Base-by-base conservation (phyloP, 2,329 filamentous ascomycete genomes). In the Fusarium longipes region DNA sequence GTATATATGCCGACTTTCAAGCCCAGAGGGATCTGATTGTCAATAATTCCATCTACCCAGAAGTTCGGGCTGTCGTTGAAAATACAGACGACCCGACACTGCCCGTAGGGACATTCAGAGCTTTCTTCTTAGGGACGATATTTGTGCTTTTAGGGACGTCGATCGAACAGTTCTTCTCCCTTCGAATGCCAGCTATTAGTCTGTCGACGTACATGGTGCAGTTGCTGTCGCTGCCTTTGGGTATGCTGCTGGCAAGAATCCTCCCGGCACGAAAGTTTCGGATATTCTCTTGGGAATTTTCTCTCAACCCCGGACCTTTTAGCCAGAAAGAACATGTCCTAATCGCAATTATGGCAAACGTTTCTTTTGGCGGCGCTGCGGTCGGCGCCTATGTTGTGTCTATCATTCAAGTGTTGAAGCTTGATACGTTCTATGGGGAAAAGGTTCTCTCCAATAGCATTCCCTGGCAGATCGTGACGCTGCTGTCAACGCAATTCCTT, bases 311-410 rank as follows among this genome's bases (percentile, higher is more conserved):
- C 0, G 82, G 83, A 0, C 79, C 79, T 0, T 87, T 87, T 70
- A 83, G 79, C 57, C 81, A 82, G 57, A 87, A 87, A 65, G 84
- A 87, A 67, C 84, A 87, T 67, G 80, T 84, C 68, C 73, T 87
- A 6, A 82, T 86, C 44, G 81, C 81, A n/a, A 82, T 85, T 60
- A 85, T 85, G 82, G 83, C 87, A 30, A 87, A 87, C 70, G 83
- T 83, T 0, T 78, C 80, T 1, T 81, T 77, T 44, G 66, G 57
- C 2, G 68, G 71, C 1, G 56, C 57, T 45, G 48, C 60, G 39
- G 76, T 77, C 24, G 74, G 77, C 5, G 80, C 82, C 0, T 84
- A 83, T 67, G 80, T 83, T 4, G 79, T 73, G 63, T 77, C 79
- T 50, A 82, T 84, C 39, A 78, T 83, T 40, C 82, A 81, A 77